Evolutionary conservation across 2,329 filamentous ascomycete species (phyloP).

Genomic region (Aureobasidium subglaciale): DNA sequence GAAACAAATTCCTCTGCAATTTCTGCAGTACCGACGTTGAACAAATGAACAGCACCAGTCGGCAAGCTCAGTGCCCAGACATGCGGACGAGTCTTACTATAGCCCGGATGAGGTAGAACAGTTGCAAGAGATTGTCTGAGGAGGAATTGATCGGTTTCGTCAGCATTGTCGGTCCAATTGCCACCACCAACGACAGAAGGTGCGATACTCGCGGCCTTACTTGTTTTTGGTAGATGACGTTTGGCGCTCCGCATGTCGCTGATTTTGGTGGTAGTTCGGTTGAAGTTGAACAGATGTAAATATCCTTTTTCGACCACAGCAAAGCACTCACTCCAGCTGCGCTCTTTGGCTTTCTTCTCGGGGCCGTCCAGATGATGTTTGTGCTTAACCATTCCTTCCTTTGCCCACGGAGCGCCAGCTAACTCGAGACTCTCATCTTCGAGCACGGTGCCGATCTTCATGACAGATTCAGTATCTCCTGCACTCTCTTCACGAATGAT

Average conservation of each 20-base stretch:
- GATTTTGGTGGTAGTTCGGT: constrained; percentile 54
- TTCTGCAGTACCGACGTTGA: constrained; percentile 91
- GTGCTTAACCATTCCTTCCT: constrained; percentile 91
- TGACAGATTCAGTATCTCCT: constrained; percentile 32
- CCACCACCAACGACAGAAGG: constrained; percentile 80
- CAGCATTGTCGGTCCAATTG: constrained; percentile 97
- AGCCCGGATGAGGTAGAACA: constrained; percentile 80
- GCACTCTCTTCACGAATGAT: constrained; percentile 75
- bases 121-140: constrained; percentile 89
- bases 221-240: constrained; percentile 10
- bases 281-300: constrained; percentile 90
- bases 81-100: constrained; percentile 81
- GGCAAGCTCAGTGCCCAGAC: constrained; percentile 93
- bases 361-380: constrained; percentile 90
- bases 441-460: constrained; percentile 47
- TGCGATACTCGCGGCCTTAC: constrained; percentile 32
- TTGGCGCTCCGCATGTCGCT: constrained; percentile 17
- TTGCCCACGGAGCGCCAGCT: constrained; percentile 92
- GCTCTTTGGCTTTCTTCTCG: constrained; percentile 87
- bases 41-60: constrained; percentile 91
- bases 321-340: constrained; percentile 92
- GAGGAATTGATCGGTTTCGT: constrained; percentile 78
- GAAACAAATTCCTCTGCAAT: constrained; percentile 91
- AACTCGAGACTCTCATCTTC: constrained; percentile 92
- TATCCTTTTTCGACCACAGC: constrained; percentile 93